Evolutionary conservation across 495 filamentous ascomycete species (phyloP), one percentile per base, ranked within the genome.

Genomic region (Thermothielavioides terrestris): DNA sequence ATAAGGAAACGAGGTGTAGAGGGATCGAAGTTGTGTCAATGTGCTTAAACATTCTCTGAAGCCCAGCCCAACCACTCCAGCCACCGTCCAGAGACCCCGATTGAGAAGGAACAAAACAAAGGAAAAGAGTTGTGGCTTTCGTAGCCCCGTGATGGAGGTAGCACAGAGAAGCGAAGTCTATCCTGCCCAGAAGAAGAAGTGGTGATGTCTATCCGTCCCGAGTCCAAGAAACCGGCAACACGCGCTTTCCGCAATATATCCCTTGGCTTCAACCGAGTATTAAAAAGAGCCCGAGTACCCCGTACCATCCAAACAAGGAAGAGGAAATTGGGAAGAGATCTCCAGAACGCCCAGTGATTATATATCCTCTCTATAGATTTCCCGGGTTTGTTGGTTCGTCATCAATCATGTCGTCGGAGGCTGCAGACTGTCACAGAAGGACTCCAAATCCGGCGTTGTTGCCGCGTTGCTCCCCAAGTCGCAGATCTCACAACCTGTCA

Each of bases 401-500:
- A 47, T 65, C 50, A 62, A 17, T 65, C 62, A 56, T 65, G 40
- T 65, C 60, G 53, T 58, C 42, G 41, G 35, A 36, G 36, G 37
- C 35, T 46, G 42, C 20, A 38, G 12, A 11, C 15, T 50, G 27
- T 41, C 12, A 12, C 27, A 27, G 14, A 15, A 17, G 49, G 36
- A 45, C 15, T 23, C 14, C 15, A 35, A 40, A 45, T 17, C n/a
- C n/a, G n/a, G n/a, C n/a, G n/a, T n/a, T n/a, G n/a, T 28, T 28
- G 21, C 7, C 22, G 7, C 20, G 42, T 18, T 27, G 26, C 22
- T 37, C 28, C 23, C 20, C 26, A n/a, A n/a, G 18, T 50, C 23
- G 32, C 21, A 21, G 32, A n/a, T 57, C n/a, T n/a, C 56, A 68
- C 53, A 65, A 56, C 36, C 64, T 52, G 44, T 70, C 67, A 53